Conservation (phyloP, 192 early-diverging fungal genomes). For the Coemansia sp. region DNA sequence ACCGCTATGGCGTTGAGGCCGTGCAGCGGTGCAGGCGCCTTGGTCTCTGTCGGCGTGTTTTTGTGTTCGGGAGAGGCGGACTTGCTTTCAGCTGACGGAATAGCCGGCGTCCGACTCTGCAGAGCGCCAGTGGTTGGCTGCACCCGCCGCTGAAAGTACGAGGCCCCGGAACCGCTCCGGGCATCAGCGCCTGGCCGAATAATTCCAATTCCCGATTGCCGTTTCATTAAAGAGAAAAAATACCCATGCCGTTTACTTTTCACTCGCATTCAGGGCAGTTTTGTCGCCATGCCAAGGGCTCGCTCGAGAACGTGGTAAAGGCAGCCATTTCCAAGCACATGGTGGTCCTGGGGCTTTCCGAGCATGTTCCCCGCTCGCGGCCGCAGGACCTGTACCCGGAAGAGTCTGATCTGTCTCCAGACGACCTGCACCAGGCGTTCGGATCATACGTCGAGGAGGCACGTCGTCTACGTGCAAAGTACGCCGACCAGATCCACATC, state of each 20-base stretch:
- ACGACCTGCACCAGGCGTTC: conserved; percentile 63
- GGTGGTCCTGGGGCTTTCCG: conserved; percentile 75
- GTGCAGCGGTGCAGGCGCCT: conserved; percentile 2
- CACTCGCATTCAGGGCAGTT: conserved; percentile 97
- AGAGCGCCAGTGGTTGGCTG: conserved; percentile 23
- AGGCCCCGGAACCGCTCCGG: conserved; percentile 26
- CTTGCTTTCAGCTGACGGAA: background rate
- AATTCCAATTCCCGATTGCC: conserved; percentile 48
- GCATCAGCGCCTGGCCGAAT: conserved; percentile 35
- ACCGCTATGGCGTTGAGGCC: conserved; percentile 52
- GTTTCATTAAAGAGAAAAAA: conserved; percentile 27
- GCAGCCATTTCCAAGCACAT: conserved; percentile 75
- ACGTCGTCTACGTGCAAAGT: conserved; percentile 62
- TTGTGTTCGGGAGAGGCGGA: background rate
- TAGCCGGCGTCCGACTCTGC: background rate
- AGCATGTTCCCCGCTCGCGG: conserved; percentile 86
- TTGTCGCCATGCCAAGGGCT: conserved; percentile 87
- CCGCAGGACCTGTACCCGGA: conserved; percentile 88
- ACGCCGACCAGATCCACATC: conserved; percentile 58
- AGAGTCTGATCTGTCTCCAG: conserved; percentile 69
- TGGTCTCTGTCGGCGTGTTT: background rate
- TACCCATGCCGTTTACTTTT: conserved; percentile 72
- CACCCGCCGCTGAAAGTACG: conserved; percentile 50
- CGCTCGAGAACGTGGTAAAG: conserved; percentile 76
- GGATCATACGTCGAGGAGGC: conserved; percentile 73